phyloP scores from a whole-genome alignment of 1,139 yeast species.

The Suhomyces maxii region DNA sequence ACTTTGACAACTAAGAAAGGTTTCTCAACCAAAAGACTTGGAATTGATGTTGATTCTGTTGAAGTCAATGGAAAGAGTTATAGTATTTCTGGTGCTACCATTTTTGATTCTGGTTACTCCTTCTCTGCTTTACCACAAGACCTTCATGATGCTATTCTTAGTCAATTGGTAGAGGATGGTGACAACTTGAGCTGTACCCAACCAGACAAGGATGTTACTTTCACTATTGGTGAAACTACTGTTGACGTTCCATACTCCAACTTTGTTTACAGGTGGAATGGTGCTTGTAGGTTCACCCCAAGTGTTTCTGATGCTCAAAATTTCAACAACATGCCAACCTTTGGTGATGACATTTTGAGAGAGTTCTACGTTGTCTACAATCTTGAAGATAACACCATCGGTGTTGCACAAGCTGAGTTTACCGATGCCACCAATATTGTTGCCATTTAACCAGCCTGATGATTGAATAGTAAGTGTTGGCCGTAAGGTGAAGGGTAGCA shows the following conservation, averaged over 20 bases:
- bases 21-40: background rate
- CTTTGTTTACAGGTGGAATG: background rate
- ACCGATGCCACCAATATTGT: conserved; percentile 12
- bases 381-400: conserved; percentile 18
- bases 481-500: background rate
- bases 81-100: background rate
- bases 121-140: background rate
- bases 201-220: background rate
- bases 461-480: background rate
- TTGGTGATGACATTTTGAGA: conserved; percentile 24
- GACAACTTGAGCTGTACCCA: conserved; percentile 1
- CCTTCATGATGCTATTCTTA: background rate
- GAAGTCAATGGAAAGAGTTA: background rate
- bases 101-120: conserved; percentile 8
- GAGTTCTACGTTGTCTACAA: conserved; percentile 24
- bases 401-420: conserved; percentile 21
- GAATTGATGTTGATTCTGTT: conserved; percentile 1
- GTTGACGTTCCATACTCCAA: conserved; percentile 3
- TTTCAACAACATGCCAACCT: conserved; percentile 4
- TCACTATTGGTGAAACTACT: conserved; percentile 2
- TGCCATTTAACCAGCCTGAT: background rate
- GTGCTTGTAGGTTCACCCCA: background rate
- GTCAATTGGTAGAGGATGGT: background rate
- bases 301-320: background rate
- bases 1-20: conserved; percentile 11